Conservation (phyloP, 129 eudicot genomes). For the Flaveria sonorensis region DNA sequence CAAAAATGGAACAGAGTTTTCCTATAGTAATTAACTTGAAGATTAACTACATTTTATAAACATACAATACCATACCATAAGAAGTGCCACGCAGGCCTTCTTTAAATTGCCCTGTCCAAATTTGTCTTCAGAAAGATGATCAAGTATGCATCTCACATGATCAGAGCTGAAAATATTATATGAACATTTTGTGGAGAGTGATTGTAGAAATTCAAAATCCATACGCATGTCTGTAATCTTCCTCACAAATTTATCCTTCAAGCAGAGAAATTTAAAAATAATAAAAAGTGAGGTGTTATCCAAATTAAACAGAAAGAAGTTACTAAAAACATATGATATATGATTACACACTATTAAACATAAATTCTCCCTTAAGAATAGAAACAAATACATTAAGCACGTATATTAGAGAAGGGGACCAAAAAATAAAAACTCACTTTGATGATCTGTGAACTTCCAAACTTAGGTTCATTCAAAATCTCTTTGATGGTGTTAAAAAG, state of each 20-base stretch:
- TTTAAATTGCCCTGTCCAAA: constrained; percentile 38
- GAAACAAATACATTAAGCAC: constrained; percentile 2
- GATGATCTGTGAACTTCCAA: constrained; percentile 41
- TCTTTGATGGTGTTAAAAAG: constrained; percentile 44
- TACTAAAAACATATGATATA: neutral
- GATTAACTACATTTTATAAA: neutral
- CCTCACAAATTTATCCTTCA: constrained; percentile 63
- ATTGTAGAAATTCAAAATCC: constrained; percentile 56
- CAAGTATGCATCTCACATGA: constrained; percentile 66
- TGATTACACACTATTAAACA: neutral
- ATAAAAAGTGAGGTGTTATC: constrained; percentile 1
- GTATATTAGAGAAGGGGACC: neutral
- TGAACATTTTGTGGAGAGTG: constrained; percentile 58
- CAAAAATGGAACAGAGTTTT: neutral
- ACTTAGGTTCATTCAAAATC: constrained; percentile 47
- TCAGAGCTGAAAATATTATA: constrained; percentile 69
- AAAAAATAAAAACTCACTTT: constrained; percentile 48
- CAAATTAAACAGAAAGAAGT: neutral
- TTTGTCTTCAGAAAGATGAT: constrained; percentile 47
- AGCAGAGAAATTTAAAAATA: constrained; percentile 10
- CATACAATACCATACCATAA: constrained; percentile 55
- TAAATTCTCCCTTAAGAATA: neutral
- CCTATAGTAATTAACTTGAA: neutral
- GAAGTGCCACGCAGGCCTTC: constrained; percentile 58
- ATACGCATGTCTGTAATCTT: constrained; percentile 51